Evolutionary conservation across 441 rosid species (phyloP).

Genomic region (Aleurites moluccanus): DNA sequence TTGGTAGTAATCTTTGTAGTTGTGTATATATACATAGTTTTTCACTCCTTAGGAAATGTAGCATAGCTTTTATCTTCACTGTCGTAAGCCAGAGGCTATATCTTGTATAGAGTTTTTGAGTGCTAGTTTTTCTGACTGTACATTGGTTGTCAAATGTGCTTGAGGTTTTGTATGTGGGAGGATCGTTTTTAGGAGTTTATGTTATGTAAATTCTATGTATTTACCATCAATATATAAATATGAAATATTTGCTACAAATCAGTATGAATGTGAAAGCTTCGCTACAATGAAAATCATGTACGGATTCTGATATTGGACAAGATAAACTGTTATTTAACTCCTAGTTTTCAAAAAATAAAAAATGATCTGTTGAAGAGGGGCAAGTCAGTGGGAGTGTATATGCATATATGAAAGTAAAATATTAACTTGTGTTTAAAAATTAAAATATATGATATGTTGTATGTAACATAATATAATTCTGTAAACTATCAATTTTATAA

Average conservation of each 20-base stretch:
- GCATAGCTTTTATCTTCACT: not conserved
- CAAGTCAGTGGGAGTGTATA: no score
- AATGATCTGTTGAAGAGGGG: no score
- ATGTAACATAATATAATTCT: no score
- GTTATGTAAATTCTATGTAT: not conserved
- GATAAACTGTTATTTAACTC: no score
- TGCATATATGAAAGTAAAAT: no score
- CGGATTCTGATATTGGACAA: no score
- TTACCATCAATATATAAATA: not conserved
- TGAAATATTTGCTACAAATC: not conserved
- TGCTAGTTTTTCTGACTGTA: slow-evolving; percentile 11
- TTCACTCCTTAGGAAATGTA: not conserved
- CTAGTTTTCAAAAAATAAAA: no score
- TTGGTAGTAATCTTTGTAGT: not conserved
- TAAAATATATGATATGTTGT: no score
- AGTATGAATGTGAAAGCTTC: not conserved
- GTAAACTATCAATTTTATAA: no score
- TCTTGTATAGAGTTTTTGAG: slow-evolving; percentile 31
- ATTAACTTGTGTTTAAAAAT: no score
- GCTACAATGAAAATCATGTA: not conserved
- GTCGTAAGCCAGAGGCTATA: slow-evolving; percentile 22
- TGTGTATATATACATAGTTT: not conserved
- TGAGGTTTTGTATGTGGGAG: slow-evolving; percentile 1
- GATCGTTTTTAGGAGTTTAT: not conserved
- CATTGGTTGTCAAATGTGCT: not conserved